These are phyloP conservation scores for Quillaja saponaria DNA, from an alignment of 306 rosid species.

Conservation along the genomic window DNA sequence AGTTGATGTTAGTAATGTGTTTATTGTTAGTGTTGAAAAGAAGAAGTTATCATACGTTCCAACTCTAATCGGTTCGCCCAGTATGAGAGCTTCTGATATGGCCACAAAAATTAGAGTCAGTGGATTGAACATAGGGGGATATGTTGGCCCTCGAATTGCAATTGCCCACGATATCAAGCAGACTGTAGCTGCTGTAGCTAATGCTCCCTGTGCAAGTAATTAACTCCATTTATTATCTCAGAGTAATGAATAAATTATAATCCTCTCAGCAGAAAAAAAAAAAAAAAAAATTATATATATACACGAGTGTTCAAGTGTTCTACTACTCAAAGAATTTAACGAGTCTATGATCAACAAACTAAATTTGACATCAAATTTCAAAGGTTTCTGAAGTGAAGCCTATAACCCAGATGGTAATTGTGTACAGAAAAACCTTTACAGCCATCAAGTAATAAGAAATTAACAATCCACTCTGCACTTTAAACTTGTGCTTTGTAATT, in stretches of 20 bases:
- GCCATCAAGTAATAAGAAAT: no score
- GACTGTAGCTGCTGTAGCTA: constrained; percentile 59
- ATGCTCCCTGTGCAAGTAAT: constrained; percentile 54
- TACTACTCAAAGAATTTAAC: no score
- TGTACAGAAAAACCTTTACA: no score
- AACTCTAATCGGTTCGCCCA: constrained; percentile 46
- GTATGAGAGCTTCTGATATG: constrained; percentile 48
- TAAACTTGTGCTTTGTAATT: no score
- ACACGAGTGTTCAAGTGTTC: no score
- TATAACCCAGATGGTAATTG: no score
- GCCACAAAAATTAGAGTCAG: constrained; percentile 64
- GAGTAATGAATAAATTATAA: neutral
- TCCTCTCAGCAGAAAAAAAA: no score
- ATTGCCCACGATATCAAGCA: constrained; percentile 57
- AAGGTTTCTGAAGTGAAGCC: no score
- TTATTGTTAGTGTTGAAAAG: neutral
- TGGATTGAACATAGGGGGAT: constrained; percentile 76
- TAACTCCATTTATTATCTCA: neutral
- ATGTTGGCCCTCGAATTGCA: constrained; percentile 57
- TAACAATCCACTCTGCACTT: no score
- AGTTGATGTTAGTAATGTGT: neutral
- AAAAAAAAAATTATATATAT: no score
- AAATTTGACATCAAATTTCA: no score
- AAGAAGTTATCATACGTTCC: constrained; percentile 50
- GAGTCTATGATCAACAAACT: no score